Evolutionary conservation across 768 basidiomycete genomes (phyloP).

Genomic region (Hericium erinaceus): DNA sequence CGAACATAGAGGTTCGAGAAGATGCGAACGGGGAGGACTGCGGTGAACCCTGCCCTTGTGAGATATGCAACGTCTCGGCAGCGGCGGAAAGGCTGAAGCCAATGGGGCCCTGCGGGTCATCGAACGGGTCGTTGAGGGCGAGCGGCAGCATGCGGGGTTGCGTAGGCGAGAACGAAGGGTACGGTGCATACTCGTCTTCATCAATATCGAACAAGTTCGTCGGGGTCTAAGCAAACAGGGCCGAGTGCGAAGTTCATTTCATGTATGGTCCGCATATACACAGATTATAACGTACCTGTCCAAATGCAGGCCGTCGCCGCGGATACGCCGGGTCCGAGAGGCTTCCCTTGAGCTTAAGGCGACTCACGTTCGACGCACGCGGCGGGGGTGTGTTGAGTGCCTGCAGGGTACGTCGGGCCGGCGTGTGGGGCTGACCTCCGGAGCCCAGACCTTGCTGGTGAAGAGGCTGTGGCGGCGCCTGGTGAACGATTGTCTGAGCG

Average conservation of each 20-base stretch:
- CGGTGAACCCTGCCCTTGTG: slow-evolving; percentile 21
- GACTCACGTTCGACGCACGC: slow-evolving; percentile 42
- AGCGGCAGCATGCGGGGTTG: slow-evolving; percentile 24
- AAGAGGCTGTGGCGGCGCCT: slow-evolving; percentile 18
- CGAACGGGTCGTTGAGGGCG: slow-evolving; percentile 35
- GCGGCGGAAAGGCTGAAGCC: slow-evolving; percentile 23
- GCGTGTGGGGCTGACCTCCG: slow-evolving; percentile 18
- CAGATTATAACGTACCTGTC: slow-evolving; percentile 26
- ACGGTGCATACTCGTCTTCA: slow-evolving; percentile 55
- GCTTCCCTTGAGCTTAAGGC: slow-evolving; percentile 59
- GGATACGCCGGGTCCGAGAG: slow-evolving; percentile 60
- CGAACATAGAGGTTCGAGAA: too few relatives aligned
- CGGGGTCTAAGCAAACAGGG: slow-evolving; percentile 18
- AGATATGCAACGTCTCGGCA: slow-evolving; percentile 21
- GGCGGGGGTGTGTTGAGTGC: slow-evolving; percentile 57
- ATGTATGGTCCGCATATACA: too few relatives aligned
- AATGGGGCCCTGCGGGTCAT: slow-evolving; percentile 17
- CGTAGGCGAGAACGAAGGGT: slow-evolving; percentile 29
- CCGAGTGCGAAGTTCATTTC: not conserved
- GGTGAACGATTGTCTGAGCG: slow-evolving; percentile 19
- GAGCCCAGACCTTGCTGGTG: not conserved
- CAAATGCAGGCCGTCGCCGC: slow-evolving; percentile 30
- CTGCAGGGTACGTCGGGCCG: slow-evolving; percentile 27
- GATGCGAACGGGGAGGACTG: slow-evolving; percentile 6
- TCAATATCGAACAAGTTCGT: slow-evolving; percentile 64